A percentile compares a stretch with the other conserved stretches of the same genome.
Conservation (phyloP, 176 grass and related monocot species). For the Chloris gayana region DNA sequence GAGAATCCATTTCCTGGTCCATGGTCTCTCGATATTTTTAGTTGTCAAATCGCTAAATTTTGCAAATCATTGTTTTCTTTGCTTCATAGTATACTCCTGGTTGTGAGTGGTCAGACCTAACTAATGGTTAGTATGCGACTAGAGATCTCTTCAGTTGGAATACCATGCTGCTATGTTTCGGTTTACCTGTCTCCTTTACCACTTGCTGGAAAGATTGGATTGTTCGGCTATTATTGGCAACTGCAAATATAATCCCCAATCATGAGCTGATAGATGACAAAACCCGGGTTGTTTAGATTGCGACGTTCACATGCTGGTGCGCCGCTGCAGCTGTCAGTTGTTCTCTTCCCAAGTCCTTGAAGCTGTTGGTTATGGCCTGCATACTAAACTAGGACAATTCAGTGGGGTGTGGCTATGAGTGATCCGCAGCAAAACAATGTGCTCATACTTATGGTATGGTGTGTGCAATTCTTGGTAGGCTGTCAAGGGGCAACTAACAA, state of each 20-base stretch:
- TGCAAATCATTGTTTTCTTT: slow-evolving; percentile 1
- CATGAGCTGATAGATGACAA: slow-evolving; percentile 51
- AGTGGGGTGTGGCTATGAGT: slow-evolving; percentile 27
- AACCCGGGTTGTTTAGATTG: slow-evolving; percentile 43
- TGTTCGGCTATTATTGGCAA: slow-evolving; percentile 13
- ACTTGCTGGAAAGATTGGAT: slow-evolving; percentile 10
- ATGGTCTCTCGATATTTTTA: neutral
- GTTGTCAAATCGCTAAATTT: slow-evolving; percentile 29
- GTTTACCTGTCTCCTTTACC: neutral
- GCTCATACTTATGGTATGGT: neutral
- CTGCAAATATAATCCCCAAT: slow-evolving; percentile 47
- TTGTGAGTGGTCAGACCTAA: neutral
- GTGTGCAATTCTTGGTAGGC: slow-evolving; percentile 29
- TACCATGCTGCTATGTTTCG: neutral
- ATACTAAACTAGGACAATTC: slow-evolving; percentile 42
- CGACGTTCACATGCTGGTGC: slow-evolving; percentile 50
- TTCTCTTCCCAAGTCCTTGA: slow-evolving; percentile 30
- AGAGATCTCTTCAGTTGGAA: slow-evolving; percentile 18
- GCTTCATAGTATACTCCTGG: slow-evolving; percentile 22
- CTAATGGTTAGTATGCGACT: slow-evolving; percentile 31
- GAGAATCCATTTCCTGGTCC: neutral
- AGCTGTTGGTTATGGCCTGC: slow-evolving; percentile 33
- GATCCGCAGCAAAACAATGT: slow-evolving; percentile 32
- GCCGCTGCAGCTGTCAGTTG: slow-evolving; percentile 30
- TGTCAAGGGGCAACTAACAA: slow-evolving; percentile 44